Conservation (phyloP, 805 yeast species). For the Candida parachauliodes region DNA sequence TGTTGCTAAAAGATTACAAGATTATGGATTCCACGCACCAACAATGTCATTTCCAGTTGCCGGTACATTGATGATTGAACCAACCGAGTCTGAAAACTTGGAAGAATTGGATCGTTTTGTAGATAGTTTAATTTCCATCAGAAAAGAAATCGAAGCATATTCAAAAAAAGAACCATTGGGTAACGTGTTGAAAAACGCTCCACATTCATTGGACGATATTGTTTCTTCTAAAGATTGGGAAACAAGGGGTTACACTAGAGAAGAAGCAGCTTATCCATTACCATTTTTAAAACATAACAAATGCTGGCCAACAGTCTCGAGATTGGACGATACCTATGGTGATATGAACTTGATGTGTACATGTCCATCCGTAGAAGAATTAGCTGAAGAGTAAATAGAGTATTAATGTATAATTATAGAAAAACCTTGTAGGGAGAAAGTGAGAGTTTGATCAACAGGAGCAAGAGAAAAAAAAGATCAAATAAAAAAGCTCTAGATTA, state of each 20-base stretch:
- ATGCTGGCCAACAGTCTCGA: conserved; percentile 93
- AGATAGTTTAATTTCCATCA: conserved; percentile 79
- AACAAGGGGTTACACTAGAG: conserved; percentile 83
- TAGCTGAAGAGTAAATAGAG: conserved; percentile 30
- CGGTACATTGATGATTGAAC: conserved; percentile 96
- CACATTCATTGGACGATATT: conserved; percentile 83
- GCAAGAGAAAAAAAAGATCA: not conserved
- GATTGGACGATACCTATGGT: conserved; percentile 93
- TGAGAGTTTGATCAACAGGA: too few species aligned
- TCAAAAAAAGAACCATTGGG: conserved; percentile 67
- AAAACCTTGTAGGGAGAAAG: too few species aligned
- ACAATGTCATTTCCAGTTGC: conserved; percentile 99
- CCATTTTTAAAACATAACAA: conserved; percentile 69
- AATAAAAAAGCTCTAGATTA: not conserved
- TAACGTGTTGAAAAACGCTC: conserved; percentile 77
- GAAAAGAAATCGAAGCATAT: conserved; percentile 73
- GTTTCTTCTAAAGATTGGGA: conserved; percentile 72
- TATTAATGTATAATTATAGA: not conserved
- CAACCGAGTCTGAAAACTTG: conserved; percentile 90
- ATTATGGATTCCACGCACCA: conserved; percentile 98
- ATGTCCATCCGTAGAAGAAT: conserved; percentile 82
- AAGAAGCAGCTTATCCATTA: conserved; percentile 89
- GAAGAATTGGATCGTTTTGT: conserved; percentile 89
- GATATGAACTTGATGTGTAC: conserved; percentile 91
- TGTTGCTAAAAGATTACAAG: conserved; percentile 94